phyloP scores from a whole-genome alignment of 805 yeast genomes.

The Kuraishia cidri region DNA sequence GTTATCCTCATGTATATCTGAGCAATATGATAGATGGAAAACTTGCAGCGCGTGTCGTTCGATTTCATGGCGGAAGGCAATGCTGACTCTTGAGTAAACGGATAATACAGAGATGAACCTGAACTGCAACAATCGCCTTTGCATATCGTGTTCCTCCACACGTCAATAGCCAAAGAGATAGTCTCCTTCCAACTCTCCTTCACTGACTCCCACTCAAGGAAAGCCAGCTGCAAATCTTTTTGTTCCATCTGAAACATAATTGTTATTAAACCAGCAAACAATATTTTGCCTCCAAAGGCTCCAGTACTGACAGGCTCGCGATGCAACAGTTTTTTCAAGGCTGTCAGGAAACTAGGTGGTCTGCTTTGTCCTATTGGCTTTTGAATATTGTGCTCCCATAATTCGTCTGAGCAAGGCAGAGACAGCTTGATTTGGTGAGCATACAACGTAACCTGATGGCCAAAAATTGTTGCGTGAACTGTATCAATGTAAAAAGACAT shows the following conservation, averaged over 20 bases:
- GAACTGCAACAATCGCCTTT: conserved; percentile 10
- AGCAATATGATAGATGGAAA: conserved; percentile 61
- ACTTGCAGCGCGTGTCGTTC: conserved; percentile 34
- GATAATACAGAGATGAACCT: too few relatives aligned
- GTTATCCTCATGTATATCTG: conserved; percentile 55
- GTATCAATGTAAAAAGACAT: conserved; percentile 72
- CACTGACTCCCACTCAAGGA: conserved; percentile 24
- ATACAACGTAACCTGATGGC: conserved; percentile 47
- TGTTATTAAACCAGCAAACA: conserved; percentile 54
- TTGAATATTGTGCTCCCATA: conserved; percentile 2
- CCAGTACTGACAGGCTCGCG: conserved; percentile 31
- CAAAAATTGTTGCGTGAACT: conserved; percentile 62
- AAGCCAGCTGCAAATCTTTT: conserved; percentile 41
- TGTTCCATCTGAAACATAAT: conserved; percentile 53
- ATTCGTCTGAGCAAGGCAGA: conserved; percentile 31
- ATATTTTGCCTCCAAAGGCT: conserved; percentile 51
- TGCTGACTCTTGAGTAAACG: too few relatives aligned
- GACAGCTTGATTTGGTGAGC: conserved; percentile 47
- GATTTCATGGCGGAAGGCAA: conserved; percentile 1
- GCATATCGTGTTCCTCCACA: conserved; percentile 39
- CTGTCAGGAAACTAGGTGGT: conserved; percentile 15
- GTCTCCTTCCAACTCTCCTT: conserved; percentile 53
- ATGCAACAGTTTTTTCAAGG: conserved; percentile 27
- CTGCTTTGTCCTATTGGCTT: conserved; percentile 1
- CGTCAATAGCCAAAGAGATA: conserved; percentile 53